Percentiles rank a stretch among this genome's conserved stretches.
phyloP scores from a whole-genome alignment of 2,329 filamentous ascomycete genomes.

The Trichothecium sympodiale region DNA sequence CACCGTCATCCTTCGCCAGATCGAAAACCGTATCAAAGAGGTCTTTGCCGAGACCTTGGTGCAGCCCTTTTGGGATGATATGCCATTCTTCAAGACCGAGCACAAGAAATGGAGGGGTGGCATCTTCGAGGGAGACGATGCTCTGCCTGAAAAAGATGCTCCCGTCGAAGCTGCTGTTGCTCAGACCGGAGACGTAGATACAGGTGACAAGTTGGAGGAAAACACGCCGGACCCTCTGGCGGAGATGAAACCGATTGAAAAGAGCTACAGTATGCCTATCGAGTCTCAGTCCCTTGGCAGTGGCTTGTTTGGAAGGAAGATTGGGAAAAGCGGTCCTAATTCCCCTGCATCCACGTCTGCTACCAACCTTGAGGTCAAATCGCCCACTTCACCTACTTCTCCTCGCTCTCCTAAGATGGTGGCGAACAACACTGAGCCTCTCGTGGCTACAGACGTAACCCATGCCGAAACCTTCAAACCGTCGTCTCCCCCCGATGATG shows the following conservation, averaged over 20 bases:
- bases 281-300: slow-evolving; percentile 16
- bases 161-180: slow-evolving; percentile 10
- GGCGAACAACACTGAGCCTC: slow-evolving; percentile 45
- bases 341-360: slow-evolving; percentile 29
- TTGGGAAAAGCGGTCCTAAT: slow-evolving; percentile 23
- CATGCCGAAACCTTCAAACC: slow-evolving; percentile 54
- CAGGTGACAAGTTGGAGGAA: slow-evolving; percentile 33
- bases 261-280: slow-evolving; percentile 39
- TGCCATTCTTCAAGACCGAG: slow-evolving; percentile 77
- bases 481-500: slow-evolving; percentile 46
- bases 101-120: slow-evolving; percentile 74
- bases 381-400: slow-evolving; percentile 20
- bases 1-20: slow-evolving; percentile 79
- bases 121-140: slow-evolving; percentile 55
- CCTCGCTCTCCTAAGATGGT: slow-evolving; percentile 21
- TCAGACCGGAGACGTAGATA: slow-evolving; percentile 34
- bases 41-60: slow-evolving; percentile 89
- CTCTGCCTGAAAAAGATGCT: slow-evolving; percentile 17
- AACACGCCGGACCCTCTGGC: slow-evolving; percentile 20
- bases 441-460: slow-evolving; percentile 55
- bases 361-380: slow-evolving; percentile 35
- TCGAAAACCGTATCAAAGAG: slow-evolving; percentile 90
- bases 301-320: slow-evolving; percentile 40
- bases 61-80: slow-evolving; percentile 89
- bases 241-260: slow-evolving; percentile 39